These are phyloP conservation scores for Agrostemma githago DNA, from an alignment of 148 eudicot genomes.

Conservation along the genomic window DNA sequence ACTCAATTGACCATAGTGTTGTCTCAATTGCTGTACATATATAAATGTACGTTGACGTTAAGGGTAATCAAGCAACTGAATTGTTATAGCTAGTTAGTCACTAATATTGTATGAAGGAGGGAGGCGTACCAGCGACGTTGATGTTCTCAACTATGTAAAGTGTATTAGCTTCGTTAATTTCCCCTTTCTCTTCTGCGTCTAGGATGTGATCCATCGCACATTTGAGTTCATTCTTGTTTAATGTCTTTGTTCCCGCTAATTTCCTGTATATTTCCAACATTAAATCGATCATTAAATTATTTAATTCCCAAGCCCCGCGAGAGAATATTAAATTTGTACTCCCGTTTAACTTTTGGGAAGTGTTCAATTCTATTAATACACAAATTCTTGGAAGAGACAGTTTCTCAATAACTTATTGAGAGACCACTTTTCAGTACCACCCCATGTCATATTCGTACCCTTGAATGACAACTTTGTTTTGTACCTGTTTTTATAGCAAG, in stretches of 20 bases:
- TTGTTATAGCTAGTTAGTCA: too few species aligned
- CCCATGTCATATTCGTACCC: too few species aligned
- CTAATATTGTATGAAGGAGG: too few species aligned
- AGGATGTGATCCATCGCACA: constrained; percentile 79
- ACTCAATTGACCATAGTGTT: constrained; percentile 82
- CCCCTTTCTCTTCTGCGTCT: constrained; percentile 77
- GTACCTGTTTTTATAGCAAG: too few species aligned
- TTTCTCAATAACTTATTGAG: too few species aligned
- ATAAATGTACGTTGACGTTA: not conserved
- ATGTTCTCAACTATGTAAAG: constrained; percentile 91
- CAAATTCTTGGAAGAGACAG: too few species aligned
- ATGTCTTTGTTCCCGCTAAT: constrained; percentile 45
- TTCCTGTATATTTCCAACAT: constrained; percentile 34
- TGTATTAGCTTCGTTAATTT: constrained; percentile 76
- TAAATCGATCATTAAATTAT: not conserved
- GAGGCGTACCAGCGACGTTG: constrained; percentile 66
- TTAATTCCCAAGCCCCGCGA: not conserved
- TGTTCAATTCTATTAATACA: too few species aligned
- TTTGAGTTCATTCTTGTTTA: constrained; percentile 46
- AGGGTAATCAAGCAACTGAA: too few species aligned
- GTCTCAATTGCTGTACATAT: constrained; percentile 66
- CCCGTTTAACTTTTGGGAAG: too few species aligned
- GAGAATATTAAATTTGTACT: not conserved
- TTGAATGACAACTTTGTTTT: too few species aligned
- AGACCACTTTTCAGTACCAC: too few species aligned